A percentile compares a stretch with the other conserved stretches of the same genome.
These are phyloP conservation scores for Acer campestre DNA, from an alignment of 345 rosid genomes.

Conservation along the genomic window DNA sequence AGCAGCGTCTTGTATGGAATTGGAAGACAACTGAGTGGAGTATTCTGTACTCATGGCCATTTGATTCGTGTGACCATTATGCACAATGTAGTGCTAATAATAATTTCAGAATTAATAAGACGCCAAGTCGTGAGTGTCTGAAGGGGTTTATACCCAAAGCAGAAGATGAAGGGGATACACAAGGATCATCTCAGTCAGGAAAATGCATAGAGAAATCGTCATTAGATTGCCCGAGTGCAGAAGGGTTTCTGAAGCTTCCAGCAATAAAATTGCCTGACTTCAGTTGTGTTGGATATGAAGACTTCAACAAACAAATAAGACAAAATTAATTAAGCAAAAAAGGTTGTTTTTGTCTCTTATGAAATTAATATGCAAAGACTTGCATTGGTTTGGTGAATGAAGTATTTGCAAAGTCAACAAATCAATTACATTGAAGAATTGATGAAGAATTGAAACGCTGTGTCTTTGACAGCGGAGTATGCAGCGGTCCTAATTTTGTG, in stretches of 20 bases:
- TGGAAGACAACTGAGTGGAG: background rate
- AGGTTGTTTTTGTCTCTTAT: too few relatives aligned
- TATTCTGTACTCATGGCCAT: slow-evolving; percentile 13
- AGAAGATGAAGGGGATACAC: background rate
- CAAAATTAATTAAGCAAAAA: too few relatives aligned
- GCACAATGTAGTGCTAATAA: slow-evolving; percentile 26
- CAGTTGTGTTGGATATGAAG: too few relatives aligned
- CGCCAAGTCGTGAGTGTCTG: slow-evolving; percentile 13
- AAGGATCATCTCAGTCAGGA: background rate
- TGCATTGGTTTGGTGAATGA: too few relatives aligned
- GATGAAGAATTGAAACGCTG: too few relatives aligned
- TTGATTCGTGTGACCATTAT: slow-evolving; percentile 30
- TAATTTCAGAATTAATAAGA: slow-evolving; percentile 6
- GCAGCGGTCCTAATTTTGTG: too few relatives aligned
- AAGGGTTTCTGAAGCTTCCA: slow-evolving; percentile 10
- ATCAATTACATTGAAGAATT: too few relatives aligned
- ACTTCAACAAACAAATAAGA: too few relatives aligned
- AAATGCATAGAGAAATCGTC: too few relatives aligned
- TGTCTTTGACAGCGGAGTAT: too few relatives aligned
- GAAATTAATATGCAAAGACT: too few relatives aligned
- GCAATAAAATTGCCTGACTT: slow-evolving; percentile 28
- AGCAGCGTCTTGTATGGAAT: slow-evolving; percentile 27
- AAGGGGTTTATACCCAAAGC: slow-evolving; percentile 19
- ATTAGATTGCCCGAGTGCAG: background rate
- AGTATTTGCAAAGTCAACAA: too few relatives aligned